phyloP scores from a whole-genome alignment of 768 basidiomycete genomes.

The Mycena capillaripes region DNA sequence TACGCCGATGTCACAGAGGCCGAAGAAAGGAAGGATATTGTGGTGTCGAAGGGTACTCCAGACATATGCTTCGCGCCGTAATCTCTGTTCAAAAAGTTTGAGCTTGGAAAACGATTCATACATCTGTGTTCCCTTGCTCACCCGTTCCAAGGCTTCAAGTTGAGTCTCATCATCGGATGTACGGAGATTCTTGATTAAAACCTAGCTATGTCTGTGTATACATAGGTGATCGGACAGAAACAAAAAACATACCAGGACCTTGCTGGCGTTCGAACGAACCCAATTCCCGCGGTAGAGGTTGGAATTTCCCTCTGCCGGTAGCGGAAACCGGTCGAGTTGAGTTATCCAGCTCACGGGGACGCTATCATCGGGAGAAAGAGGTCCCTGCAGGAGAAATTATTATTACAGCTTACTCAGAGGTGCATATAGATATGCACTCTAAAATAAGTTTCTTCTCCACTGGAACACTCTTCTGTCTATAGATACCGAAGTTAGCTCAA shows the following conservation, averaged over 20 bases:
- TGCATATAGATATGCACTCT: constrained; percentile 5
- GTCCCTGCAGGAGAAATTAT: constrained; percentile 15
- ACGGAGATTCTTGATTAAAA: constrained; percentile 13
- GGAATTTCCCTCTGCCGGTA: constrained; percentile 15
- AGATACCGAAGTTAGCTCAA: neutral
- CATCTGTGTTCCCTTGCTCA: constrained; percentile 12
- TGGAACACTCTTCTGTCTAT: constrained; percentile 9
- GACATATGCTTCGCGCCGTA: constrained; percentile 19
- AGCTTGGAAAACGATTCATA: constrained; percentile 9
- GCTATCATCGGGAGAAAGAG: constrained; percentile 7
- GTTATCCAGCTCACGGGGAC: constrained; percentile 8
- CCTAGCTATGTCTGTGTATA: constrained; percentile 17
- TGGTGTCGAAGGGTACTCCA: constrained; percentile 22
- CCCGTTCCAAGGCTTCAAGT: constrained; percentile 18
- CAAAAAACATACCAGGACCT: constrained; percentile 12
- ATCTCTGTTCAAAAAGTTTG: constrained; percentile 15
- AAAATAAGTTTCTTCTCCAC: constrained; percentile 17
- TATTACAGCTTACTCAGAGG: constrained; percentile 7
- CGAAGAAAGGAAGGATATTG: constrained; percentile 21
- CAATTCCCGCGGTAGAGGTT: constrained; percentile 19
- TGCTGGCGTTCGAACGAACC: constrained; percentile 18
- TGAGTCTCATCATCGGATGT: constrained; percentile 18
- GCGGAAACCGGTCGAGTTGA: constrained; percentile 17
- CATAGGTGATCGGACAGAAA: constrained; percentile 11
- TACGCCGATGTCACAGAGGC: constrained; percentile 17